A percentile compares a stretch with the other conserved stretches of the same genome.
Evolutionary conservation across 164 flowering plant genomes (phyloP).

Genomic region (Euptelea pleiosperma): DNA sequence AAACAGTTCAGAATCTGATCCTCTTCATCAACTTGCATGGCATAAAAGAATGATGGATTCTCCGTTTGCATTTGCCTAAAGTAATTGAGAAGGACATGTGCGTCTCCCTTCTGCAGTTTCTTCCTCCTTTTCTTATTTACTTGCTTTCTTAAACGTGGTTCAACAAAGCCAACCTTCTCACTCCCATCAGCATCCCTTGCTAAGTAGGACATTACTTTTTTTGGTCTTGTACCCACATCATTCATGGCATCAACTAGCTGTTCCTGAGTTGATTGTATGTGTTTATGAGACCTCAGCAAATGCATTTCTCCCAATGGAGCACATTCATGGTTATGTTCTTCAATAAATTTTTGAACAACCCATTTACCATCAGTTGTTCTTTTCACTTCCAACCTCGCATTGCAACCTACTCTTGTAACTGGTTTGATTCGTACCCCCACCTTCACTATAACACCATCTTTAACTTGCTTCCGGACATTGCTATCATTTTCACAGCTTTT

Average conservation of each 20-base stretch:
- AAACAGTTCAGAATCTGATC: slow-evolving; percentile 19
- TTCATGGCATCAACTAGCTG: neutral
- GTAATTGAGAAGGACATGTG: slow-evolving; percentile 13
- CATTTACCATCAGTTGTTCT: slow-evolving; percentile 16
- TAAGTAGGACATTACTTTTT: slow-evolving; percentile 2
- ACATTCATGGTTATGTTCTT: slow-evolving; percentile 21
- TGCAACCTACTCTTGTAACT: slow-evolving; percentile 21
- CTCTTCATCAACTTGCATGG: slow-evolving; percentile 19
- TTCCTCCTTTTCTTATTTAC: slow-evolving; percentile 13
- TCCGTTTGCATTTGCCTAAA: slow-evolving; percentile 20
- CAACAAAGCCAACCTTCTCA: slow-evolving; percentile 9
- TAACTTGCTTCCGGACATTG: slow-evolving; percentile 13
- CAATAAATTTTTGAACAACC: slow-evolving; percentile 22
- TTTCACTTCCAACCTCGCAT: slow-evolving; percentile 20
- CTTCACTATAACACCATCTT: slow-evolving; percentile 16
- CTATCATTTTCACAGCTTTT: slow-evolving; percentile 15
- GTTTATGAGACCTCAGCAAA: slow-evolving; percentile 12
- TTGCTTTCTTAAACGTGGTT: slow-evolving; percentile 11
- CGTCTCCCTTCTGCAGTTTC: slow-evolving; percentile 20
- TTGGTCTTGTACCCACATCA: slow-evolving; percentile 6
- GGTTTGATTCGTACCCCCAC: slow-evolving; percentile 11
- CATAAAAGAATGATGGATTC: slow-evolving; percentile 20
- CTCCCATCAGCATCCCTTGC: slow-evolving; percentile 10
- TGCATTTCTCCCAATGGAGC: slow-evolving; percentile 12
- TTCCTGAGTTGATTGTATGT: slow-evolving; percentile 1